Evolutionary conservation across 805 yeast species (phyloP).

Genomic region (Spathaspora gorwiae): DNA sequence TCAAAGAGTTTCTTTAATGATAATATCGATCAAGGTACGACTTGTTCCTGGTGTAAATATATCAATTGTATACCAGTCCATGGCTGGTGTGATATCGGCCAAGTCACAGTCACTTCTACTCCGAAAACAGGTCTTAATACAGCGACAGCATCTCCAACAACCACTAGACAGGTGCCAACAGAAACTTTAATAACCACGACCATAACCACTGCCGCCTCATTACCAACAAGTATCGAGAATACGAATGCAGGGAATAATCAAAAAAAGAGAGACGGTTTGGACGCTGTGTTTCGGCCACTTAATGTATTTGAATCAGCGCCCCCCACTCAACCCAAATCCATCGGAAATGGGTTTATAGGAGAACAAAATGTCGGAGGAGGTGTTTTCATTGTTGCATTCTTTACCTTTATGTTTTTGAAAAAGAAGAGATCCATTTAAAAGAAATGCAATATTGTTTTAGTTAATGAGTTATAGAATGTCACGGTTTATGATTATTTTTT

Average conservation of each 20-base stretch:
- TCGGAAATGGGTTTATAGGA: neutral
- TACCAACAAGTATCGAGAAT: constrained; percentile 20
- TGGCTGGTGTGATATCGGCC: constrained; percentile 61
- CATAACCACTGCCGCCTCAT: constrained; percentile 1
- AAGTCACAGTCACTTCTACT: constrained; percentile 20
- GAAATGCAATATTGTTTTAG: neutral
- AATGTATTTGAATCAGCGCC: neutral
- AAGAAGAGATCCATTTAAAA: neutral
- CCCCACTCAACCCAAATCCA: too few species aligned
- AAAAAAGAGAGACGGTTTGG: neutral
- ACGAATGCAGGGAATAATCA: neutral
- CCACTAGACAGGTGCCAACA: neutral
- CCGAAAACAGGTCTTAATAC: constrained; percentile 2
- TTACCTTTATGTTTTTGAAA: constrained; percentile 1
- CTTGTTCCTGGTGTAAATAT: constrained; percentile 71
- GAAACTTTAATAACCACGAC: neutral
- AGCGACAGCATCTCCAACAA: constrained; percentile 9
- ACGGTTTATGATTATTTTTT: too few species aligned
- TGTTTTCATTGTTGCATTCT: neutral
- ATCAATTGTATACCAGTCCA: constrained; percentile 66
- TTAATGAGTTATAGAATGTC: too few species aligned
- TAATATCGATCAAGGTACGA: constrained; percentile 39
- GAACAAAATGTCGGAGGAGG: constrained; percentile 1
- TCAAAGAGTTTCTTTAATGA: constrained; percentile 41
- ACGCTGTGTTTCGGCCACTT: too few species aligned